Percentiles rank a stretch among this genome's conserved stretches.
phyloP scores from a whole-genome alignment of 305 asterid species.

The Solanum hybrid region DNA sequence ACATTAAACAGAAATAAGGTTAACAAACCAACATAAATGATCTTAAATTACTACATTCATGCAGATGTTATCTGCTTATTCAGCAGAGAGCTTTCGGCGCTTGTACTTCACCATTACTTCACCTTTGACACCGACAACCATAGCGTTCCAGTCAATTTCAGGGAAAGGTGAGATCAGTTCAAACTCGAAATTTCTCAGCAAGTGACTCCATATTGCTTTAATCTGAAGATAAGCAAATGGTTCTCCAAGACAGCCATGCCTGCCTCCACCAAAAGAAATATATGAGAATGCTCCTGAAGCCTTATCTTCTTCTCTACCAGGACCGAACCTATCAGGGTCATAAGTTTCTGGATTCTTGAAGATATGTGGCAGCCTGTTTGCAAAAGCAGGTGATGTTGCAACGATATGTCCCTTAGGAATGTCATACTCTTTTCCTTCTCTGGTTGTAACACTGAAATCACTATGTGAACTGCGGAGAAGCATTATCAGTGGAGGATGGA shows the following conservation, averaged over 20 bases:
- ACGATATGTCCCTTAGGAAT: constrained; percentile 92
- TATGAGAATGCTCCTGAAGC: constrained; percentile 85
- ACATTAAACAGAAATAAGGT: background rate
- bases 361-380: constrained; percentile 72
- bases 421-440: constrained; percentile 78
- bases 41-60: background rate
- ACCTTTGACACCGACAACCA: constrained; percentile 97
- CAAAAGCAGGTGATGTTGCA: constrained; percentile 91
- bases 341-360: constrained; percentile 64
- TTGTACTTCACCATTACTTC: constrained; percentile 86
- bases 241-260: constrained; percentile 94
- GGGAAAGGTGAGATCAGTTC: constrained; percentile 91
- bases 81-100: constrained; percentile 41
- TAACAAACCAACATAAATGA: background rate
- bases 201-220: constrained; percentile 90
- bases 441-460: constrained; percentile 69
- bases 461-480: constrained; percentile 82
- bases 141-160: constrained; percentile 93
- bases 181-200: constrained; percentile 48
- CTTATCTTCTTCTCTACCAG: constrained; percentile 92
- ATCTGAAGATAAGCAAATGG: constrained; percentile 92
- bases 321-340: constrained; percentile 79
- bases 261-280: constrained; percentile 89
- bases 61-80: constrained; percentile 10
- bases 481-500: constrained; percentile 92